A percentile compares a stretch with the other conserved stretches of the same genome.
Conservation (phyloP, 352 stramenopile genomes). For the Phytophthora constricta region DNA sequence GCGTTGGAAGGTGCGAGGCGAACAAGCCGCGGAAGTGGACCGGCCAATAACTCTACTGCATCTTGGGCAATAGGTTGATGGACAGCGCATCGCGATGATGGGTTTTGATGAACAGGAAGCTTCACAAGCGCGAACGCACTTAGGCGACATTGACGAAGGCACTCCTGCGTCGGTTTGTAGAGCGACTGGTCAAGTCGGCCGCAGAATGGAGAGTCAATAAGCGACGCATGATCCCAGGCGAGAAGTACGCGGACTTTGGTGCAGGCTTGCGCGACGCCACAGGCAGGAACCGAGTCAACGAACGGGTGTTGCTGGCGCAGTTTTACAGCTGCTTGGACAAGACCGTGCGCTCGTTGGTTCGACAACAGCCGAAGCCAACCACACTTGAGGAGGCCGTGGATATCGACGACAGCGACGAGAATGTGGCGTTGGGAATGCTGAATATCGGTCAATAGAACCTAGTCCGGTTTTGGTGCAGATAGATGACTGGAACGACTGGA, state of each 20-base stretch:
- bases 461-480: no score
- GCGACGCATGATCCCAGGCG: neutral
- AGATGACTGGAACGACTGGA: no score
- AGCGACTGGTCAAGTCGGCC: neutral
- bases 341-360: neutral
- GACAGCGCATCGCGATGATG: neutral
- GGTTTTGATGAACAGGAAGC: slow-evolving; percentile 2
- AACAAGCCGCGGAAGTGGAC: slow-evolving; percentile 3
- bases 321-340: slow-evolving; percentile 6
- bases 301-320: neutral
- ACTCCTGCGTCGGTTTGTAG: slow-evolving; percentile 1
- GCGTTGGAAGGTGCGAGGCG: neutral
- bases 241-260: slow-evolving; percentile 12
- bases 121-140: neutral
- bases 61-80: slow-evolving; percentile 10
- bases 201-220: slow-evolving; percentile 5
- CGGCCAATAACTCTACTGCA: slow-evolving; percentile 1
- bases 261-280: neutral
- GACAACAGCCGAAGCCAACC: neutral
- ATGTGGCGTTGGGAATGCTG: neutral
- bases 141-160: neutral
- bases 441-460: slow-evolving; percentile 3
- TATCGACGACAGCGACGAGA: slow-evolving; percentile 5
- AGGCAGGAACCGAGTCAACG: neutral
- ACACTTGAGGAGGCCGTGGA: slow-evolving; percentile 5